Percentiles rank a stretch among this genome's conserved stretches.
phyloP scores from a whole-genome alignment of 805 yeast genomes.

The Naumovozyma baii region DNA sequence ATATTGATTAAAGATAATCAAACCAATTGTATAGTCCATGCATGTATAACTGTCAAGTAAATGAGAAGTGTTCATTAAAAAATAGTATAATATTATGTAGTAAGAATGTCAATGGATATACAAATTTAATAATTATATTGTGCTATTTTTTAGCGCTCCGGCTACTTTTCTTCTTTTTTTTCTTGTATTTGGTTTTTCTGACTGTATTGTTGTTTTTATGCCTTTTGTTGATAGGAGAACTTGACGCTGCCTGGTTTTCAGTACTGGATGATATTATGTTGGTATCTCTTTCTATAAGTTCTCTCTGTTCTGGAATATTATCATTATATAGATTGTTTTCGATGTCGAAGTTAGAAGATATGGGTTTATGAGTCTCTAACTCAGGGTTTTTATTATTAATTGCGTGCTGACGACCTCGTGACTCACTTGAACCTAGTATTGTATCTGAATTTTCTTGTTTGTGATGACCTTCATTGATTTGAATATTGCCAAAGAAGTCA shows the following conservation, averaged over 20 bases:
- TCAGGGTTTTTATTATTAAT: not conserved
- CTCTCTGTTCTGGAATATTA: not conserved
- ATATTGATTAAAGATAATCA: too few species aligned
- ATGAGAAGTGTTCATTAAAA: too few species aligned
- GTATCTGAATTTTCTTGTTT: constrained; percentile 2
- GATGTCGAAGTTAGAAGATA: constrained; percentile 28
- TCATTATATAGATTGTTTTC: constrained; percentile 3
- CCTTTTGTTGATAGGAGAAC: not conserved
- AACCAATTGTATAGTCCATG: too few species aligned
- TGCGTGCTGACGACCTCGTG: not conserved
- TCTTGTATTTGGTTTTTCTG: too few species aligned
- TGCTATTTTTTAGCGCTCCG: too few species aligned
- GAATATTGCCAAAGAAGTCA: constrained; percentile 20
- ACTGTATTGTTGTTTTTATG: not conserved
- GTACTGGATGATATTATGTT: not conserved
- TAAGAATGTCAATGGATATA: too few species aligned
- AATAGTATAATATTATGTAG: too few species aligned
- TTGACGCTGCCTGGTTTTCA: not conserved
- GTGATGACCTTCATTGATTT: not conserved
- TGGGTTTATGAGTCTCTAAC: constrained; percentile 23
- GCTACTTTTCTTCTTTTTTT: too few species aligned
- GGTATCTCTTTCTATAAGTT: not conserved
- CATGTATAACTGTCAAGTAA: too few species aligned
- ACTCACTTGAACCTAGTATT: not conserved
- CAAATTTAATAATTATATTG: too few species aligned